Conservation (phyloP, 345 rosid genomes). For the Populus ilicifolia region DNA sequence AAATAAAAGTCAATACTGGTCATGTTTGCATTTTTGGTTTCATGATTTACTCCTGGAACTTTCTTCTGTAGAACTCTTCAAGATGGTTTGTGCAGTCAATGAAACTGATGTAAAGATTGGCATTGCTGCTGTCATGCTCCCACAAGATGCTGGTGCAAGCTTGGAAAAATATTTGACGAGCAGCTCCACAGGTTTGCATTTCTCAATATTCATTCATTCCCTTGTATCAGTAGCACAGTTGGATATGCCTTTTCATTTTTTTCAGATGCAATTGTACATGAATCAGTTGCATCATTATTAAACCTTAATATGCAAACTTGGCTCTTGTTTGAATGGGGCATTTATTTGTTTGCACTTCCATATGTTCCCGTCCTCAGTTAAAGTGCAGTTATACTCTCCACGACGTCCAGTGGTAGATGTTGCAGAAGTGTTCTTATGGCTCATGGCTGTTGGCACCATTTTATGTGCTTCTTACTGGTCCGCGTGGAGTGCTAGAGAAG, state of each 20-base stretch:
- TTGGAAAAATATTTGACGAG: constrained; percentile 38
- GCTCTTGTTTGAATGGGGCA: constrained; percentile 14
- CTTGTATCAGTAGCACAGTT: neutral
- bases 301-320: neutral
- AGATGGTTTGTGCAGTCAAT: constrained; percentile 86
- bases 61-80: constrained; percentile 69
- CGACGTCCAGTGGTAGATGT: constrained; percentile 83
- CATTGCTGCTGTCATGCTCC: constrained; percentile 92
- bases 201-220: neutral
- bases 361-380: constrained; percentile 47
- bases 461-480: constrained; percentile 95
- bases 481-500: constrained; percentile 87
- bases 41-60: constrained; percentile 2
- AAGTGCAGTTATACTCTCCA: constrained; percentile 84
- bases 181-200: constrained; percentile 39
- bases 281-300: neutral
- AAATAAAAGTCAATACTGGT: neutral
- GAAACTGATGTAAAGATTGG: constrained; percentile 60
- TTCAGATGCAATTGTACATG: constrained; percentile 1
- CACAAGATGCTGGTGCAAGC: constrained; percentile 80
- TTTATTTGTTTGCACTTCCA: constrained; percentile 3
- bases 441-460: constrained; percentile 94
- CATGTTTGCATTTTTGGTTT: constrained; percentile 1
- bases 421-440: constrained; percentile 98
- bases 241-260: neutral